Evolutionary conservation across 2,329 filamentous ascomycete species (phyloP).

Genomic region (Emydomyces testavorans): DNA sequence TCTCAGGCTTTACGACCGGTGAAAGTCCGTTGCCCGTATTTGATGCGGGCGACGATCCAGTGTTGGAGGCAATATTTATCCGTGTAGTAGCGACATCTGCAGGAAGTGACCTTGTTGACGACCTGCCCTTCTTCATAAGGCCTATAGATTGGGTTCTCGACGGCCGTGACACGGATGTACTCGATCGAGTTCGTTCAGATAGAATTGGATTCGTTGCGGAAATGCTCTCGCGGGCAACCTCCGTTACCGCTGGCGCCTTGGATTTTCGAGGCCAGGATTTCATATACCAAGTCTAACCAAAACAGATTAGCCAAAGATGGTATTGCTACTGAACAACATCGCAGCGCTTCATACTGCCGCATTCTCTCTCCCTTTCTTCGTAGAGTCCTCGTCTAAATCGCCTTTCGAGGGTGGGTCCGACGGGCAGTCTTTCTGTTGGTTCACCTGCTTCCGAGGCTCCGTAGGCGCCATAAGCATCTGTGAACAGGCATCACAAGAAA

Average conservation of each 20-base stretch:
- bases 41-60: conserved; percentile 26
- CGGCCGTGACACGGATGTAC: conserved; percentile 15
- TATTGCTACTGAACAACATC: neutral
- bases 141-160: conserved; percentile 24
- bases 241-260: conserved; percentile 39
- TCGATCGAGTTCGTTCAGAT: conserved; percentile 27
- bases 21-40: conserved; percentile 16
- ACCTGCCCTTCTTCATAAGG: conserved; percentile 31
- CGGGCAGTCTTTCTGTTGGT: conserved; percentile 26
- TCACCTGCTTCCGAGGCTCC: conserved; percentile 35
- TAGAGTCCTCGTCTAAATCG: neutral
- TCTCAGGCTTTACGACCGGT: conserved; percentile 16
- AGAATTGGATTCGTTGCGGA: conserved; percentile 32
- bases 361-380: conserved; percentile 18
- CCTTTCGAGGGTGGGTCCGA: neutral
- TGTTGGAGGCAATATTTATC: conserved; percentile 37
- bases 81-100: conserved; percentile 36
- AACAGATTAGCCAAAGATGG: neutral
- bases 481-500: conserved; percentile 27
- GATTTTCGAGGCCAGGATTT: conserved; percentile 36
- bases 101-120: conserved; percentile 36
- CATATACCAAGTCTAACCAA: conserved; percentile 33
- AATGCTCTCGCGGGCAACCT: conserved; percentile 40
- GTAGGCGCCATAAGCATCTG: conserved; percentile 28
- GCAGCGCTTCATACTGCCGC: conserved; percentile 22